Conservation (phyloP, 192 early-diverging fungal species). For the Backusella westeae region DNA sequence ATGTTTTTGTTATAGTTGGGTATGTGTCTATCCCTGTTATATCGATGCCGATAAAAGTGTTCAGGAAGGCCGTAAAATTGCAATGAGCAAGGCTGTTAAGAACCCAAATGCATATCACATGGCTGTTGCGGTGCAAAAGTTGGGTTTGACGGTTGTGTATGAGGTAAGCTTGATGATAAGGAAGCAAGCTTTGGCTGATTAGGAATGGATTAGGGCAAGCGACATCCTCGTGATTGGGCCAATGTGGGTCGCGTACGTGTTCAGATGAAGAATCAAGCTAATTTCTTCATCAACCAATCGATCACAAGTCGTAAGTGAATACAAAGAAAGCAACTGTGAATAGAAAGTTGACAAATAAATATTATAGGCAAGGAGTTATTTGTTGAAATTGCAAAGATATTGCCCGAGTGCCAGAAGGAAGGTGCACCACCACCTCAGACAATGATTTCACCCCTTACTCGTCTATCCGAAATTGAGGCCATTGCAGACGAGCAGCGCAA, state of each 20-base stretch:
- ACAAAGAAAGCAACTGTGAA: background rate
- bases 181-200: background rate
- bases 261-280: conserved; percentile 49
- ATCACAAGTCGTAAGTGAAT: conserved; percentile 51
- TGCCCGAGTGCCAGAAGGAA: conserved; percentile 30
- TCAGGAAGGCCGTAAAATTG: conserved; percentile 60
- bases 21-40: conserved; percentile 72
- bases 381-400: conserved; percentile 23
- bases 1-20: conserved; percentile 45
- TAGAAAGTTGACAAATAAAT: background rate
- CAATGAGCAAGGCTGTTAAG: conserved; percentile 47
- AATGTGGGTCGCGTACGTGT: conserved; percentile 70
- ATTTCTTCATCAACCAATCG: conserved; percentile 39
- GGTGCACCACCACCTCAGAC: conserved; percentile 24
- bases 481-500: conserved; percentile 32
- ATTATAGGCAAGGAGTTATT: conserved; percentile 31
- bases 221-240: conserved; percentile 68
- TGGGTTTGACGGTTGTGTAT: conserved; percentile 59
- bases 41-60: conserved; percentile 62
- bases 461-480: conserved; percentile 28
- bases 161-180: conserved; percentile 43
- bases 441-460: conserved; percentile 32
- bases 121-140: conserved; percentile 57
- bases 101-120: conserved; percentile 63
- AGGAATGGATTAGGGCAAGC: conserved; percentile 42